Evolutionary conservation across 108 stramenopile species (phyloP).

Genomic region (Conticribra guillardii): DNA sequence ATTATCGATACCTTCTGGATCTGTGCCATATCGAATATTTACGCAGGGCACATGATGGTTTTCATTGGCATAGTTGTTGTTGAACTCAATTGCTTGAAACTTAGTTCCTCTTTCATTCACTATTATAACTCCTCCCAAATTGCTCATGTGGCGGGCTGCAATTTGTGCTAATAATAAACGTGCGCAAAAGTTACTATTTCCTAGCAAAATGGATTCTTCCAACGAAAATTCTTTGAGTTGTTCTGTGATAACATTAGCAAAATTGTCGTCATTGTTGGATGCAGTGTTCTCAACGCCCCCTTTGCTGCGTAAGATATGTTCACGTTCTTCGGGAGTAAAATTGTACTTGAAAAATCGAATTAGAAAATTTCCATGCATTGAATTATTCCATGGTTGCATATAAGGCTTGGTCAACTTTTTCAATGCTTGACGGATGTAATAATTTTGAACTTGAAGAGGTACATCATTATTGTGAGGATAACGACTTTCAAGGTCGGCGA

Average conservation of each 20-base stretch:
- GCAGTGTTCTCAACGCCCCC: no score
- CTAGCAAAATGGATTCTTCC: neutral
- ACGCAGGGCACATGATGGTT: conserved; percentile 18
- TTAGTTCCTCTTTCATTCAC: conserved; percentile 28
- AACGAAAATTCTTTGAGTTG: conserved; percentile 4
- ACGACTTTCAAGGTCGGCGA: neutral
- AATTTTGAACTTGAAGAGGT: conserved; percentile 6
- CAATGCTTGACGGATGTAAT: conserved; percentile 15
- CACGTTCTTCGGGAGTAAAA: conserved; percentile 33
- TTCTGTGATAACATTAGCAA: neutral
- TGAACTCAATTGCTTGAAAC: conserved; percentile 39
- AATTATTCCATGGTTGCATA: conserved; percentile 6
- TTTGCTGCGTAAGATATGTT: no score
- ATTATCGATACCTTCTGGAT: conserved; percentile 31
- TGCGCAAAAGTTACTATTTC: conserved; percentile 23
- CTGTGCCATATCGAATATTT: conserved; percentile 25
- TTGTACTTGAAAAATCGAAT: conserved; percentile 19
- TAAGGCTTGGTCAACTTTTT: conserved; percentile 7
- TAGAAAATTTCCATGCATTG: conserved; percentile 9
- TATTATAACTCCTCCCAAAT: conserved; percentile 25
- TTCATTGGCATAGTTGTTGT: neutral
- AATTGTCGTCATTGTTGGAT: neutral
- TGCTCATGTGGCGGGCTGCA: neutral
- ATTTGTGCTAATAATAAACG: conserved; percentile 24
- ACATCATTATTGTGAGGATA: neutral